These are phyloP conservation scores for Adansonia gregorii DNA, from an alignment of 441 rosid species.

Conservation along the genomic window DNA sequence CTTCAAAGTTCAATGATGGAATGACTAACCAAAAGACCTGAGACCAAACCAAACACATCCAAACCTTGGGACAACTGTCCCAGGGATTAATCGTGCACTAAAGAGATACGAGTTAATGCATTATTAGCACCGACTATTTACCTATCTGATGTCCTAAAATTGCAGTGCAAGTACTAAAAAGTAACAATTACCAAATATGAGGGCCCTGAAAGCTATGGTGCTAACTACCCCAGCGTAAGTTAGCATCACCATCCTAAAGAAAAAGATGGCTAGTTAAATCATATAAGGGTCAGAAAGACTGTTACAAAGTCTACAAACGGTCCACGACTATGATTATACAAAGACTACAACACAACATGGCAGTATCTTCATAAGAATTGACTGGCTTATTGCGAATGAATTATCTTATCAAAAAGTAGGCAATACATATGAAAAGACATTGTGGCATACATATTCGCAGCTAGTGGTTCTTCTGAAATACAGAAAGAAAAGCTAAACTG, in stretches of 20 bases:
- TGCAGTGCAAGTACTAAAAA: neutral
- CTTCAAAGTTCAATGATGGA: neutral
- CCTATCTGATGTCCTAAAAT: neutral
- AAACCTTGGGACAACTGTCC: neutral
- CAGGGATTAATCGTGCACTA: neutral
- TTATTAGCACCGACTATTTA: neutral
- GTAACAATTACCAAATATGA: neutral
- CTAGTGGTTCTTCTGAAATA: slow-evolving; percentile 55
- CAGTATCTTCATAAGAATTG: slow-evolving; percentile 41
- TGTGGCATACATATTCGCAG: slow-evolving; percentile 57
- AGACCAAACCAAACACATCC: neutral
- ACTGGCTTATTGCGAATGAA: slow-evolving; percentile 37
- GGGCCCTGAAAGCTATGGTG: neutral
- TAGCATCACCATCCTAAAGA: slow-evolving; percentile 11
- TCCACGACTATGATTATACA: slow-evolving; percentile 10
- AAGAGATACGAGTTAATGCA: neutral
- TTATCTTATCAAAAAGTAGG: slow-evolving; percentile 37
- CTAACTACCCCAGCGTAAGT: neutral
- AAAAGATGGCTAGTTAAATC: slow-evolving; percentile 1
- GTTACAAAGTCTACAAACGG: slow-evolving; percentile 38
- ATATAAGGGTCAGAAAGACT: slow-evolving; percentile 29
- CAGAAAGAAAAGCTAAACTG: slow-evolving; percentile 32
- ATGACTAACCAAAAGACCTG: neutral
- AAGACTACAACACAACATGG: slow-evolving; percentile 44
- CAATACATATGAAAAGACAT: slow-evolving; percentile 40